Evolutionary conservation across 2,329 filamentous ascomycete genomes (phyloP).

Genomic region (Hypoxylon rubiginosum): DNA sequence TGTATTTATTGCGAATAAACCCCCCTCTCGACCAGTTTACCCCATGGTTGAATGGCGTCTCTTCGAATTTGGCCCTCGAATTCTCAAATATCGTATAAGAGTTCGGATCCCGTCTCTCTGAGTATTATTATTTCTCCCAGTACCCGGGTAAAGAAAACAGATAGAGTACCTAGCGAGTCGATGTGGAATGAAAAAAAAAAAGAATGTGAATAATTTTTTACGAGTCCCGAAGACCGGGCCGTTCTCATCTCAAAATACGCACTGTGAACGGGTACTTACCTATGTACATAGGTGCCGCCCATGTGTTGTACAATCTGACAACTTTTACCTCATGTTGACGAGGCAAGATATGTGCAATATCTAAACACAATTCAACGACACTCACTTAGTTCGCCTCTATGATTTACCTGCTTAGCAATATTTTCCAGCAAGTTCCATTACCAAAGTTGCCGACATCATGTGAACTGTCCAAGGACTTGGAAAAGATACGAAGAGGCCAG

Average conservation of each 20-base stretch:
- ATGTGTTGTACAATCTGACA: too few species aligned
- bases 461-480: neutral
- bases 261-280: constrained; percentile 1
- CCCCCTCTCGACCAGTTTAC: constrained; percentile 17
- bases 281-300: too few species aligned
- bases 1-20: constrained; percentile 9
- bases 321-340: too few species aligned
- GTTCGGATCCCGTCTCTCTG: neutral
- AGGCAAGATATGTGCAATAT: too few species aligned
- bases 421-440: neutral
- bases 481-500: neutral
- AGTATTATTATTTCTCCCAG: neutral
- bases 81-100: neutral
- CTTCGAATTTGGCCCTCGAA: neutral
- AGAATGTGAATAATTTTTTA: neutral
- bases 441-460: neutral
- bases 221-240: constrained; percentile 1
- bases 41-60: constrained; percentile 21
- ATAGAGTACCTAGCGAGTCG: constrained; percentile 5
- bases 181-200: constrained; percentile 4
- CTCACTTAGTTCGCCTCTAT: too few species aligned
- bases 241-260: neutral
- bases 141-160: neutral
- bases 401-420: too few species aligned
- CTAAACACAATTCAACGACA: too few species aligned